Evolutionary conservation across 2,329 filamentous ascomycete genomes (phyloP), one percentile per base, ranked within the genome.

Genomic region (Leptographium lundbergii): DNA sequence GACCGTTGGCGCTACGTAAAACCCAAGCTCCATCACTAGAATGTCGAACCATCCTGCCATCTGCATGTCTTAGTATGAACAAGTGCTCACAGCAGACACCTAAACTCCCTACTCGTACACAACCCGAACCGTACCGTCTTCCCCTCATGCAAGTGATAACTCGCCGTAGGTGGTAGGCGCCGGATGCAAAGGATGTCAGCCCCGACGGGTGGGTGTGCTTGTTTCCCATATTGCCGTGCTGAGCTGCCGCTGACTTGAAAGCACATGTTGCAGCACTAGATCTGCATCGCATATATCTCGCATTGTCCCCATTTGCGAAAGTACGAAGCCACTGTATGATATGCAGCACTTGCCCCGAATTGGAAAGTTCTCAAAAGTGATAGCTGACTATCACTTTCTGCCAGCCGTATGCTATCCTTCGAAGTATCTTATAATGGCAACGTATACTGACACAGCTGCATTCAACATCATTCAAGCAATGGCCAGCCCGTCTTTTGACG

Each of bases 281-380:
- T 50, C 45, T 50, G 45, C 55, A 34, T n/a, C 55, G 55, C 42
- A 57, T 25, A 45, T 50, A 57, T 57, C 55, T 57, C 45, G 55
- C 55, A 57, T 57, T 17, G 45, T 47, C 54, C n/a, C 13, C 24
- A 42, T 39, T 54, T 11, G 13, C 53, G 19, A 39, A 47, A 56
- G 19, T 17, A 29, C 32, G 52, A 39, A 54, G 52, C 22, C 32
- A 39, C 22, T 45, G 34, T 45, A 42, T 55, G 32, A 55, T 42
- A 24, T 55, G n/a, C 34, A 24, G 36, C 32, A 52, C 25, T 51
- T 51, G 25, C 17, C 48, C 48, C 24, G n/a, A 51, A 14, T 29
- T 13, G 48, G 48, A 17, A 27, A 51, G 17, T n/a, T 14, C 17
- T 17, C 11, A 4, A 25, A 27, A 51, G 6, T 51, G 48, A 51